Evolutionary conservation across 2,329 filamentous ascomycete genomes (phyloP), one percentile per base, ranked within the genome.

Genomic region (Myriosclerotinia scirpicola): DNA sequence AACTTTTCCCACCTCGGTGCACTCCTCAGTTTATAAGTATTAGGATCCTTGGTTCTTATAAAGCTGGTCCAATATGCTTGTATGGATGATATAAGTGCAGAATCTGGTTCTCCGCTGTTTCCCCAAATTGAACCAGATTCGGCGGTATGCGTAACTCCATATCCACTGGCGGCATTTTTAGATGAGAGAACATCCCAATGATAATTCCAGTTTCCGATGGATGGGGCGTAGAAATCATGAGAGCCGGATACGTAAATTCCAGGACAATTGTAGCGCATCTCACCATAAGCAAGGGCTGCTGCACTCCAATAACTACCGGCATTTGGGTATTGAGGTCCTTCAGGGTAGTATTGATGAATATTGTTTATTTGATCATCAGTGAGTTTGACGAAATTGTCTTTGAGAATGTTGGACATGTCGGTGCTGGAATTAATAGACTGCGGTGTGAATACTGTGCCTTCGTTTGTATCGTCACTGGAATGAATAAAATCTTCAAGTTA

Each of bases 21-120:
- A 0, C 80, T 82, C 1, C 71, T 54, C 54, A 76, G 68, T 11
- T 84, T 79, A 64, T 81, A 76, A 20, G 71, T 78, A 74, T 92
- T 92, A 0, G 90, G 90, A 75, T 93, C 81, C 53, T 85, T 81
- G 0, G 80, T 81, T 44, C 83, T 79, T 68, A 93, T 85, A 73
- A 93, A 93, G 71, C 87, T 91, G 2, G 86, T 85, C 88, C 89
- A 92, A 76, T 92, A 93, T 0, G 81, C 83, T 73, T 91, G 87
- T 38, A 90, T 82, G 0, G 89, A 76, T 0, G 84, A 61, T n/a
- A 54, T 67, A 15, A 68, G 48, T 5, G 40, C 54, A 30, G 36
- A 65, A 66, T 69, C 76, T 56, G 85, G 88, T 5, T n/a, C 1
- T 26, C 52, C 30, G 17, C 59, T 53, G n/a, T 6, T 26, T 4